Conservation (phyloP, 1,284 basidiomycete species). For the Golubevia pallescens region DNA sequence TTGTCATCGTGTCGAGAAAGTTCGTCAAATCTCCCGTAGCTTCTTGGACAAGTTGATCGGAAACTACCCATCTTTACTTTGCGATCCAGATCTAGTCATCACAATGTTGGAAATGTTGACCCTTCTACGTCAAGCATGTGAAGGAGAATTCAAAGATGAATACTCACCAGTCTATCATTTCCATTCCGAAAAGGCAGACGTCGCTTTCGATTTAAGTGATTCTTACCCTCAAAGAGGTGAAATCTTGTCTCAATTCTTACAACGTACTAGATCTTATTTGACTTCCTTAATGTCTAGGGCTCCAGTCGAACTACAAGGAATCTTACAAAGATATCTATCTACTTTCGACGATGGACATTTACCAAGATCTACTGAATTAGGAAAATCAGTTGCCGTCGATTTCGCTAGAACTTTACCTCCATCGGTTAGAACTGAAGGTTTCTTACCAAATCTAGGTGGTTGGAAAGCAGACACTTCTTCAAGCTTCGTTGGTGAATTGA, state of each 20-base stretch:
- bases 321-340: conserved; percentile 72
- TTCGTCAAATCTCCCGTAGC: conserved; percentile 79
- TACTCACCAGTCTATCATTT: conserved; percentile 87
- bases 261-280: conserved; percentile 81
- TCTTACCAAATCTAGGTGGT: conserved; percentile 58
- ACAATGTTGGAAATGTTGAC: conserved; percentile 87
- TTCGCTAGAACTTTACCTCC: conserved; percentile 43
- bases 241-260: conserved; percentile 77
- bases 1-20: conserved; percentile 82
- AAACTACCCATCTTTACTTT: conserved; percentile 94
- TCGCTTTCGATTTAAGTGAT: conserved; percentile 83
- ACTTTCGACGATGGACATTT: conserved; percentile 33
- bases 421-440: conserved; percentile 31
- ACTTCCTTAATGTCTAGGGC: conserved; percentile 82
- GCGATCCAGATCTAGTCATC: conserved; percentile 79
- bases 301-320: conserved; percentile 89
- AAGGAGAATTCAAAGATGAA: conserved; percentile 91
- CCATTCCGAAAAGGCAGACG: conserved; percentile 75
- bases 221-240: conserved; percentile 85
- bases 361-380: conserved; percentile 41
- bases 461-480: conserved; percentile 60
- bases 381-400: conserved; percentile 56
- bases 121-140: conserved; percentile 82
- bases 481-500: conserved; percentile 45
- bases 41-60: conserved; percentile 85